phyloP scores from a whole-genome alignment of 2,329 filamentous ascomycete genomes.

The Myriosclerotinia curreyana region DNA sequence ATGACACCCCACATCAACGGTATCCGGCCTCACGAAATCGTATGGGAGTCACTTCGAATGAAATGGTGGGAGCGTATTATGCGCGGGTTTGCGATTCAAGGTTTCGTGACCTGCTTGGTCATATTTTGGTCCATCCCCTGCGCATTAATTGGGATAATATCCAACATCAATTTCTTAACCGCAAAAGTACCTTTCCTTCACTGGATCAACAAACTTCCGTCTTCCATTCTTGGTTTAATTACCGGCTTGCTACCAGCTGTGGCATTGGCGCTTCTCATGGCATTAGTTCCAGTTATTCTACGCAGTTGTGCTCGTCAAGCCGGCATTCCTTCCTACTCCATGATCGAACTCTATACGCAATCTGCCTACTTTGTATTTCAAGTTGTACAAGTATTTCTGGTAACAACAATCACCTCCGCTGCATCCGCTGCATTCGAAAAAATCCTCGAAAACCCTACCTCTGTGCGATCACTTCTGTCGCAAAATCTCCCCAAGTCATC shows the following conservation, averaged over 20 bases:
- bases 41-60: slow-evolving; percentile 65
- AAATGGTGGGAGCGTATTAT: slow-evolving; percentile 60
- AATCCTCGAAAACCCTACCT: slow-evolving; percentile 50
- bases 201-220: slow-evolving; percentile 57
- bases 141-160: slow-evolving; percentile 61
- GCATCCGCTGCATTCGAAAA: slow-evolving; percentile 53
- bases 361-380: slow-evolving; percentile 63
- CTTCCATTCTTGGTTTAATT: slow-evolving; percentile 55
- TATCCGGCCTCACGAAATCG: slow-evolving; percentile 58
- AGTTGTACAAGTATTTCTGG: slow-evolving; percentile 64
- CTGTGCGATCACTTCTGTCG: slow-evolving; percentile 50
- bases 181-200: slow-evolving; percentile 51
- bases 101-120: slow-evolving; percentile 55
- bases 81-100: slow-evolving; percentile 49
- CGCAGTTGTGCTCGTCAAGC: slow-evolving; percentile 58
- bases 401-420: slow-evolving; percentile 62
- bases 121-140: slow-evolving; percentile 68
- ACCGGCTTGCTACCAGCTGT: slow-evolving; percentile 61
- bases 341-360: slow-evolving; percentile 60
- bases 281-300: slow-evolving; percentile 58
- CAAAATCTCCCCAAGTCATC: slow-evolving; percentile 58
- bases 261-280: slow-evolving; percentile 58
- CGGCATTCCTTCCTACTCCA: slow-evolving; percentile 56
- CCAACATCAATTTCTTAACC: slow-evolving; percentile 58
- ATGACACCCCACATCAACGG: slow-evolving; percentile 64